Conservation (phyloP, 345 rosid genomes). For the Populus euphratica region DNA sequence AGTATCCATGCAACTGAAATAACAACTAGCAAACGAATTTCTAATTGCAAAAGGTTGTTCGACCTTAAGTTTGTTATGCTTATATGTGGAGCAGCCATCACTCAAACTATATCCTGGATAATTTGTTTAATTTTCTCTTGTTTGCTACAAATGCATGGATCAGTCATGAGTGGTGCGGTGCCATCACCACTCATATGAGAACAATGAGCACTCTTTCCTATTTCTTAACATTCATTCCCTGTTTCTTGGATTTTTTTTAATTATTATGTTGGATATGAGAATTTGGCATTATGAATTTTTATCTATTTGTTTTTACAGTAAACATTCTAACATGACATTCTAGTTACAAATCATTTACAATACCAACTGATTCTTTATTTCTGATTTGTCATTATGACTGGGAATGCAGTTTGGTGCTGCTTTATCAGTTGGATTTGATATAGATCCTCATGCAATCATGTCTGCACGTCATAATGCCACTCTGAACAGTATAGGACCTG, state of each 20-base stretch:
- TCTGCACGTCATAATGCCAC: constrained; percentile 62
- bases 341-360: not conserved
- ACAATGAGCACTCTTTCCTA: not conserved
- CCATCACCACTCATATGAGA: not conserved
- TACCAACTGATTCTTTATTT: constrained; percentile 1
- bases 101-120: no score
- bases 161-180: not conserved
- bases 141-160: not conserved
- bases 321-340: not conserved
- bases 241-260: not conserved
- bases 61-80: not conserved
- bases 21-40: not conserved
- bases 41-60: not conserved
- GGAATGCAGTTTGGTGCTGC: constrained; percentile 68
- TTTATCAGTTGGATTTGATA: constrained; percentile 59
- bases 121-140: not conserved
- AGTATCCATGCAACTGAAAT: not conserved
- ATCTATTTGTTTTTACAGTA: not conserved
- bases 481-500: constrained; percentile 52
- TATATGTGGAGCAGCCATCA: no score
- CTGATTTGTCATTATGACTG: not conserved
- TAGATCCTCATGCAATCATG: constrained; percentile 61
- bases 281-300: not conserved
- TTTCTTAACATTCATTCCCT: not conserved
- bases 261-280: not conserved